Percentiles rank a stretch among this genome's conserved stretches.
These are phyloP conservation scores for Rhexocercosporidium sp. DNA, from an alignment of 2,329 filamentous ascomycete genomes.

Conservation along the genomic window DNA sequence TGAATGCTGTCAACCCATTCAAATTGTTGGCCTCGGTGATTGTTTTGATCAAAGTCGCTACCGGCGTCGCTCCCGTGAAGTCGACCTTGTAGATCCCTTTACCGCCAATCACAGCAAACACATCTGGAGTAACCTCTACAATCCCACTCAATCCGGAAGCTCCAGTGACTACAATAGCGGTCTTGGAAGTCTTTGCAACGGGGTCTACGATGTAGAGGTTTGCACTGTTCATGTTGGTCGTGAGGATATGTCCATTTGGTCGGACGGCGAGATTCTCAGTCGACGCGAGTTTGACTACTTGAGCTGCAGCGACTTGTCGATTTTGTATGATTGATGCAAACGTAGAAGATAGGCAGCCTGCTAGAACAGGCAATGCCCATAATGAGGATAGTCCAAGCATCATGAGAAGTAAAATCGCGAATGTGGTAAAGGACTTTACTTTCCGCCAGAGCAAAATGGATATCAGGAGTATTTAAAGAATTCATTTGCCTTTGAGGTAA, in stretches of 20 bases:
- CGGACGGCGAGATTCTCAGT: slow-evolving; percentile 21
- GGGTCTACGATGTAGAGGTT: slow-evolving; percentile 21
- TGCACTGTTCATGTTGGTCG: slow-evolving; percentile 18
- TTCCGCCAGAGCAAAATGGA: too few species aligned
- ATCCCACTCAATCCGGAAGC: slow-evolving; percentile 42
- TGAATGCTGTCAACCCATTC: slow-evolving; percentile 19
- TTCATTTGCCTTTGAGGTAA: background rate
- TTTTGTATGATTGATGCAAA: background rate
- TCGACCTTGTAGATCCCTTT: slow-evolving; percentile 28
- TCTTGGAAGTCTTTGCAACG: slow-evolving; percentile 12
- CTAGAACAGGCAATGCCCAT: background rate
- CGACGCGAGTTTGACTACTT: slow-evolving; percentile 14
- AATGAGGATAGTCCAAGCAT: slow-evolving; percentile 15
- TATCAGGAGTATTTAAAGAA: background rate
- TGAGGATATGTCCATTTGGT: slow-evolving; percentile 19
- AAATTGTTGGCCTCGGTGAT: slow-evolving; percentile 14
- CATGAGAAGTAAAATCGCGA: background rate
- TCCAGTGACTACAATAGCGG: slow-evolving; percentile 18
- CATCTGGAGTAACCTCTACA: slow-evolving; percentile 41
- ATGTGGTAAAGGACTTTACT: too few species aligned
- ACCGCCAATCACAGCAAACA: slow-evolving; percentile 36
- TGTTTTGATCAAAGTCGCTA: slow-evolving; percentile 9
- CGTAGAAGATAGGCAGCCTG: too few species aligned
- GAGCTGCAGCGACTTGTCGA: slow-evolving; percentile 15
- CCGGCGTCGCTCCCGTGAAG: slow-evolving; percentile 16